Base-by-base conservation (phyloP, 2,329 filamentous ascomycete species). In the Monascus ruber region DNA sequence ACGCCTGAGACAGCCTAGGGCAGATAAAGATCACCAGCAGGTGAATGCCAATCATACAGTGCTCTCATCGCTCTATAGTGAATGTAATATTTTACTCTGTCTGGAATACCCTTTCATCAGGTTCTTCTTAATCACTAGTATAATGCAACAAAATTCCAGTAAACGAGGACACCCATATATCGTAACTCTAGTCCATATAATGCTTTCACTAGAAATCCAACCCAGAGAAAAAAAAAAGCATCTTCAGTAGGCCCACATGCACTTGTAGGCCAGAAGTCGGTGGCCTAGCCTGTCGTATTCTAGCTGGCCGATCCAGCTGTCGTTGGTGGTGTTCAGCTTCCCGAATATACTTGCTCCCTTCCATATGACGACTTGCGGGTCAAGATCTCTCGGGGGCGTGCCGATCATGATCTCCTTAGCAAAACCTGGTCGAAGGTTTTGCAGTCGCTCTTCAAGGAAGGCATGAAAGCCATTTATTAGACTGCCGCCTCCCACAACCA, bases 261-360 rank as follows among this genome's bases (percentile, higher is more conserved):
- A 73, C 71, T 93, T 94, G 63, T 91, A 85, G 49, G 87, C 85
- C 58, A 98, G 66, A 42, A 89, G 74, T 54, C 91, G 76, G 43
- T 79, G 74, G 3, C 88, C 89, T 39, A 95, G 60, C 42, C 85
- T 76, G 66, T 95, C 87, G 63, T 89, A 95, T 70, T 96, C 89
- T 52, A 82, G 72, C 35, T 78, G 76, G 9, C 81, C 83, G 55
- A 96, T 85, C 91, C 91, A 98, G 53, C 83, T 91, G 61, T 98
- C 91, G 64, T 96, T 96, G 10, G 86, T 88, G 34, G 69, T 70
- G 43, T 80, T 76, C 50, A 96, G 68, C 66, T 94, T 87, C 2
- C 86, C 88, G 69, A 95, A 98, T 10, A 98, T 88, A 58, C 87
- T 94, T 1, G 85, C 91, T 4, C 91, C 91, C 72, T 98, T 98